Conservation (phyloP, 176 grass and related monocot genomes). For the Echinochloa phyllopogon region DNA sequence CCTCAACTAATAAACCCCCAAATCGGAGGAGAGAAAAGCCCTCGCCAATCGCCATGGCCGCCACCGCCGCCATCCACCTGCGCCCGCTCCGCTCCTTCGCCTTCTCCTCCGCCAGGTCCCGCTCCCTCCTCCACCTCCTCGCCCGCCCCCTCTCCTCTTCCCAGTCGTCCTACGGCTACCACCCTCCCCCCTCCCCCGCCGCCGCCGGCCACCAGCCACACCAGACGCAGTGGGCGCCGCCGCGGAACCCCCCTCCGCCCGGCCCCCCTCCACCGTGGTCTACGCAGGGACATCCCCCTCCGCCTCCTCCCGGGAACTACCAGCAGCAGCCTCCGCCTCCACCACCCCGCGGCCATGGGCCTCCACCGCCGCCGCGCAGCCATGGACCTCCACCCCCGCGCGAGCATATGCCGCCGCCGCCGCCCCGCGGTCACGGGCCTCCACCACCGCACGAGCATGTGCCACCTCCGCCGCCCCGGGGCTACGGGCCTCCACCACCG, state of each 20-base stretch:
- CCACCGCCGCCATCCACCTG: conserved; percentile 48
- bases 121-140: conserved; percentile 49
- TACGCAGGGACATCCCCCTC: background rate
- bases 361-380: conserved; percentile 25
- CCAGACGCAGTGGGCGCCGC: conserved; percentile 36
- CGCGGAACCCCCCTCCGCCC: background rate
- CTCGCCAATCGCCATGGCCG: conserved; percentile 41
- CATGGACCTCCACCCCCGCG: conserved; percentile 27
- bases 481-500: background rate
- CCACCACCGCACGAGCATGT: conserved; percentile 17
- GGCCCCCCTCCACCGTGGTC: conserved; percentile 39
- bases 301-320: conserved; percentile 17
- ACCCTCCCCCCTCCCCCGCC: conserved; percentile 33
- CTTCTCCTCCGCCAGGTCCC: conserved; percentile 42
- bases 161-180: conserved; percentile 35
- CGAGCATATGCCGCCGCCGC: conserved; percentile 1
- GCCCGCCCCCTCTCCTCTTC: conserved; percentile 55
- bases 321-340: conserved; percentile 27
- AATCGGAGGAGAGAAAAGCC: background rate
- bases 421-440: background rate
- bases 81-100: conserved; percentile 34
- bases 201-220: conserved; percentile 35
- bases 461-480: background rate
- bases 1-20: conserved; percentile 15
- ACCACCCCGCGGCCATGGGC: background rate